Evolutionary conservation across 2,329 filamentous ascomycete species (phyloP).

Genomic region (Monosporascus sp.): DNA sequence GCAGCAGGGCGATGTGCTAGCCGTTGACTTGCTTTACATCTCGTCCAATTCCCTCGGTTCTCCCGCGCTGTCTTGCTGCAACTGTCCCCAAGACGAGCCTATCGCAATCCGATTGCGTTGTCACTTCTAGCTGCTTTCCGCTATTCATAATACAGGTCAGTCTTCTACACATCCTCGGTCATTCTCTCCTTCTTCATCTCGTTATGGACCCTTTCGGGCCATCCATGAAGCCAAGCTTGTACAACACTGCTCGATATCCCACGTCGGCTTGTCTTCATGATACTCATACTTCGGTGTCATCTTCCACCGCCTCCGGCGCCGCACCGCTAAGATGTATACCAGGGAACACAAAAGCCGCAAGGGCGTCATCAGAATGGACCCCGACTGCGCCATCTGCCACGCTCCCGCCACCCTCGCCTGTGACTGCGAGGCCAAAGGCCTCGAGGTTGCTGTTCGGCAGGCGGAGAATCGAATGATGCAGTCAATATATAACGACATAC

Average conservation of each 20-base stretch:
- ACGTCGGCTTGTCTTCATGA: slow-evolving; percentile 20
- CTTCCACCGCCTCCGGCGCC: slow-evolving; percentile 23
- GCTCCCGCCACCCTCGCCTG: slow-evolving; percentile 54
- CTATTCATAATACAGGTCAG: slow-evolving; percentile 32
- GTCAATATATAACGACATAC: slow-evolving; percentile 56
- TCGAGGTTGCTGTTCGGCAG: slow-evolving; percentile 58
- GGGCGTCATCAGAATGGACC: slow-evolving; percentile 57
- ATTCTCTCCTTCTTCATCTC: slow-evolving; percentile 14
- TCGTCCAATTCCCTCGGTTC: slow-evolving; percentile 24
- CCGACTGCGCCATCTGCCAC: slow-evolving; percentile 63
- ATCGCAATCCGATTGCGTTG: slow-evolving; percentile 16
- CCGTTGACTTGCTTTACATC: slow-evolving; percentile 23
- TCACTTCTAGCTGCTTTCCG: slow-evolving; percentile 25
- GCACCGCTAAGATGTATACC: slow-evolving; percentile 46
- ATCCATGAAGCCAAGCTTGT: slow-evolving; percentile 27
- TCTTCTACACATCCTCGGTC: slow-evolving; percentile 18
- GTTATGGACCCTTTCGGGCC: slow-evolving; percentile 33
- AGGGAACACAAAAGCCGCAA: slow-evolving; percentile 43
- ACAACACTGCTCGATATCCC: slow-evolving; percentile 23
- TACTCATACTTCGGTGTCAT: slow-evolving; percentile 20
- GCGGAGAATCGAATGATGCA: slow-evolving; percentile 61
- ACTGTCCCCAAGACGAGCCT: slow-evolving; percentile 21
- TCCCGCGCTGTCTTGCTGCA: slow-evolving; percentile 28
- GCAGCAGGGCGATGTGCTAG: slow-evolving; percentile 23
- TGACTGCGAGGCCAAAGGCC: slow-evolving; percentile 61